Conservation (phyloP, 495 filamentous ascomycete species). For the Neurospora terricola region DNA sequence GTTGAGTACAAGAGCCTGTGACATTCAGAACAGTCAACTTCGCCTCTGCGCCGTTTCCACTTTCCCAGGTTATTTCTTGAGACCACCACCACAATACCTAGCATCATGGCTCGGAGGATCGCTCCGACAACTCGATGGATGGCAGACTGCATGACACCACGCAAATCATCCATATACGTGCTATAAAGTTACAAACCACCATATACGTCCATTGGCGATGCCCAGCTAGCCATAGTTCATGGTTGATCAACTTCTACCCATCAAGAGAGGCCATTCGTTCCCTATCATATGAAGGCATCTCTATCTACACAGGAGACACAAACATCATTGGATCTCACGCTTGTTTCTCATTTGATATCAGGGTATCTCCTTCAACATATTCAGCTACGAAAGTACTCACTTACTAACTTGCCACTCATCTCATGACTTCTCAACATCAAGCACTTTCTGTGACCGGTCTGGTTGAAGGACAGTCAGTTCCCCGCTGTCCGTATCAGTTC, state of each 20-base stretch:
- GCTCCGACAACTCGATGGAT: not conserved
- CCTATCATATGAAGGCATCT: not conserved
- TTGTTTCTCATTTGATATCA: not conserved
- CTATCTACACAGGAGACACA: not conserved
- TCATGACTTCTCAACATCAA: too few species aligned
- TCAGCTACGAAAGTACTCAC: not conserved
- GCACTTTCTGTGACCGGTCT: too few species aligned
- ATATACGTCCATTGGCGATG: not conserved
- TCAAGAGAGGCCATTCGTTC: not conserved
- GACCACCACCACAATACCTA: not conserved
- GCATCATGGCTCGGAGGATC: not conserved
- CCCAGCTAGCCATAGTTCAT: not conserved
- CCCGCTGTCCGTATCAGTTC: too few species aligned
- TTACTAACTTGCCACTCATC: too few species aligned
- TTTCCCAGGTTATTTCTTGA: not conserved
- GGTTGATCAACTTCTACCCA: not conserved
- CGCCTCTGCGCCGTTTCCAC: not conserved
- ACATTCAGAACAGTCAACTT: not conserved
- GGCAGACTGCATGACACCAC: not conserved
- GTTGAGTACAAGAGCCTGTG: not conserved
- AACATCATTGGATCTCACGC: not conserved
- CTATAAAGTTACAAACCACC: not conserved
- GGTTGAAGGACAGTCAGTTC: too few species aligned
- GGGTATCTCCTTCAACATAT: not conserved
- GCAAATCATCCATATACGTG: not conserved